Evolutionary conservation across 176 grass and related monocot species (phyloP).

Genomic region (Oryza rufipogon): DNA sequence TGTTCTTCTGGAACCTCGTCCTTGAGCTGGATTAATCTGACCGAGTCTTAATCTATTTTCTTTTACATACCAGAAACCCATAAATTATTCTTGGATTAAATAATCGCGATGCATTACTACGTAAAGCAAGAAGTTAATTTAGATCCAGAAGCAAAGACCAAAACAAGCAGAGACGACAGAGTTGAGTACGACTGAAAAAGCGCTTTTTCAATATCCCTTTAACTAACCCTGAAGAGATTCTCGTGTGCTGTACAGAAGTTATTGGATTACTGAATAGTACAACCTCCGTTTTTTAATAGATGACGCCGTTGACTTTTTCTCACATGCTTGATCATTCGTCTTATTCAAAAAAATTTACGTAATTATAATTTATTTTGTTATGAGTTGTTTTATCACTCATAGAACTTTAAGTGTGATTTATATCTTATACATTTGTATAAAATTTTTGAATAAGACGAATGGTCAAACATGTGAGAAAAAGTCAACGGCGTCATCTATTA

Average conservation of each 20-base stretch:
- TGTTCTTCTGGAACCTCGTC: not conserved
- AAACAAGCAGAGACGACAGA: not conserved
- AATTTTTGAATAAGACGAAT: no score
- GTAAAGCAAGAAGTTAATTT: not conserved
- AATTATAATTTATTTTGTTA: no score
- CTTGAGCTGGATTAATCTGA: not conserved
- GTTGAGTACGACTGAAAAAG: slow-evolving; percentile 7
- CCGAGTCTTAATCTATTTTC: not conserved
- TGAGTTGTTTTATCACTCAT: no score
- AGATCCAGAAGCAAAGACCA: not conserved
- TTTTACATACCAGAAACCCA: not conserved
- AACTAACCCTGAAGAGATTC: slow-evolving; percentile 1
- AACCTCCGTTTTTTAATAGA: no score
- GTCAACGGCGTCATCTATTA: no score
- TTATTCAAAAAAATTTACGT: no score
- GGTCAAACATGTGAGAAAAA: no score
- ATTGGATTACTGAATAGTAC: not conserved
- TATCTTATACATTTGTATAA: no score
- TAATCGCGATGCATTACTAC: not conserved
- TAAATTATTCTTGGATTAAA: not conserved
- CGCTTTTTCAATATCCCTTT: not conserved
- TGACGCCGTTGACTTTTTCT: no score
- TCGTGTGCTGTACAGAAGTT: not conserved
- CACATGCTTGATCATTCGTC: no score
- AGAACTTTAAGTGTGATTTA: no score